A percentile compares a stretch with the other conserved stretches of the same genome.
phyloP scores from a whole-genome alignment of 139 green algal genomes.

The Volvox reticuliferus region DNA sequence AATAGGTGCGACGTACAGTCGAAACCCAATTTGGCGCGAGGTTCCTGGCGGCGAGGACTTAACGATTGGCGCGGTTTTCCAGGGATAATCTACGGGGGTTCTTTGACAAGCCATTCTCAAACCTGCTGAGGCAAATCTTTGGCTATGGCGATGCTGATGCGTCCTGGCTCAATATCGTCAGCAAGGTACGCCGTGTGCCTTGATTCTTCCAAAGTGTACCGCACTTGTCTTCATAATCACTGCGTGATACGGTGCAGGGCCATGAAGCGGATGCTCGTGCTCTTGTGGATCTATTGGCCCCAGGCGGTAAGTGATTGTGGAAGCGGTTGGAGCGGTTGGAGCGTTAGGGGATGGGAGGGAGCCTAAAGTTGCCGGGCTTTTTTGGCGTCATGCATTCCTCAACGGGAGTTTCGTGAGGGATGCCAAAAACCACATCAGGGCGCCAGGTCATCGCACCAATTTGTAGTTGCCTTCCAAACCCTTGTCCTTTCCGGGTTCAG shows the following conservation, averaged over 20 bases:
- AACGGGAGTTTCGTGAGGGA: not conserved
- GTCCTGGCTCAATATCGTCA: slow-evolving; percentile 78
- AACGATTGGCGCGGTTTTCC: not conserved
- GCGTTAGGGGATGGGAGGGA: not conserved
- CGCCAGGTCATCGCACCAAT: too few species aligned
- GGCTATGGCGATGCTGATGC: slow-evolving; percentile 82
- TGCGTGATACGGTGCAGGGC: not conserved
- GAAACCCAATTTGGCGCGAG: not conserved
- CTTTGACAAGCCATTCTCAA: slow-evolving; percentile 86
- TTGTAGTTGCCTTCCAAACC: not conserved
- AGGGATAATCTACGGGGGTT: slow-evolving; percentile 89
- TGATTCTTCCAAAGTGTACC: too few species aligned
- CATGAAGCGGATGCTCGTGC: slow-evolving; percentile 72
- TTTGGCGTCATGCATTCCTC: not conserved
- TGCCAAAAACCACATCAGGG: not conserved
- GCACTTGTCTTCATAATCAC: not conserved
- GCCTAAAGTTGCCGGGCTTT: not conserved
- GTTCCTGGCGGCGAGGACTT: not conserved
- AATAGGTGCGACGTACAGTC: slow-evolving; percentile 65
- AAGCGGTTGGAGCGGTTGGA: not conserved
- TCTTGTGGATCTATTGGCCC: slow-evolving; percentile 75
- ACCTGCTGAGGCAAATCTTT: slow-evolving; percentile 83
- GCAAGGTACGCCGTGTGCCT: slow-evolving; percentile 57
- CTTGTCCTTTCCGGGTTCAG: not conserved
- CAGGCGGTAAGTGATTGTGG: slow-evolving; percentile 60